phyloP scores from a whole-genome alignment of 208 protist genomes.

The Wallacemonas collosoma region DNA sequence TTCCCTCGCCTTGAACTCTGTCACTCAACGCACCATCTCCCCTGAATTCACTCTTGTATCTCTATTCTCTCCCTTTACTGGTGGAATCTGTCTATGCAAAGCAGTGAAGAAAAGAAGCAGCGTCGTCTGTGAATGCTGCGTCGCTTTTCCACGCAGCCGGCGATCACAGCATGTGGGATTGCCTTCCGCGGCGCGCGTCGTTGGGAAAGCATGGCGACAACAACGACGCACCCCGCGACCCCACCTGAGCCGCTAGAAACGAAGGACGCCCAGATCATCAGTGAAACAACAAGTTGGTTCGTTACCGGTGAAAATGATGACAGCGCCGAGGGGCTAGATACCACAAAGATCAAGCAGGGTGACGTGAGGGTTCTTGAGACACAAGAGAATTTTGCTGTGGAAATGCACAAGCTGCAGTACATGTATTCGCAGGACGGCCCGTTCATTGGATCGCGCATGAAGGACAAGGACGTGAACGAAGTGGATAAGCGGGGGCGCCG shows the following conservation, averaged over 20 bases:
- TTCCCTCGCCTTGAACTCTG: too few relatives aligned
- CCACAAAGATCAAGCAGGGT: slow-evolving; percentile 29
- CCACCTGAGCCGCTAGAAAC: background rate
- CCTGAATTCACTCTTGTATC: too few relatives aligned
- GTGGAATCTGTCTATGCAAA: too few relatives aligned
- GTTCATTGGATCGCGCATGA: slow-evolving; percentile 71
- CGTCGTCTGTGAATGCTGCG: slow-evolving; percentile 8
- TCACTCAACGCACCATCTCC: too few relatives aligned
- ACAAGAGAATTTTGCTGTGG: slow-evolving; percentile 45
- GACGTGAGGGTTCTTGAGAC: slow-evolving; percentile 50
- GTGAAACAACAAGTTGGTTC: slow-evolving; percentile 29
- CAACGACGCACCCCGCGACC: background rate
- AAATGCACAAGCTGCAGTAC: slow-evolving; percentile 75
- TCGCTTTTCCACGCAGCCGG: background rate
- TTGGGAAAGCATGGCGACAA: background rate
- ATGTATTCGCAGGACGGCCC: slow-evolving; percentile 82
- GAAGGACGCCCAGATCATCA: slow-evolving; percentile 57
- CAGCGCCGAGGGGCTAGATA: slow-evolving; percentile 14
- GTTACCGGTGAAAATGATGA: slow-evolving; percentile 13
- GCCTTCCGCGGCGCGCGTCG: background rate
- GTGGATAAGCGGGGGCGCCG: slow-evolving; percentile 60
- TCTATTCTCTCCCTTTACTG: too few relatives aligned
- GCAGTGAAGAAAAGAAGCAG: slow-evolving; percentile 12
- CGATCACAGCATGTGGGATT: background rate
- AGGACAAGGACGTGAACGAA: slow-evolving; percentile 41